phyloP scores from a whole-genome alignment of 148 eudicot genomes.

The Salicornia ramosissima region DNA sequence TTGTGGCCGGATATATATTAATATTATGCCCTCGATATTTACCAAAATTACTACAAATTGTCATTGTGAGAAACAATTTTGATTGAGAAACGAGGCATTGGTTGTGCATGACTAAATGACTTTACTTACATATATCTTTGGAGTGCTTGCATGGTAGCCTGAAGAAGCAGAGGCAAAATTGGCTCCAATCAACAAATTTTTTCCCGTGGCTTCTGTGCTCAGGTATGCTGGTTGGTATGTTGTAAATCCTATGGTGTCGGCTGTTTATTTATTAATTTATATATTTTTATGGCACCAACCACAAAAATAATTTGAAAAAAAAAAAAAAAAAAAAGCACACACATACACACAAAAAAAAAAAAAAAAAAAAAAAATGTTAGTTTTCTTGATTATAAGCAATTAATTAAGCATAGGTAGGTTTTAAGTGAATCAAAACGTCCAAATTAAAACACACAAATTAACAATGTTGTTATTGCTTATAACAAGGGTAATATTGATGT shows the following conservation, averaged over 20 bases:
- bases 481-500: too few relatives aligned
- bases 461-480: too few relatives aligned
- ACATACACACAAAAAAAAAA: background rate
- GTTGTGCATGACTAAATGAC: too few relatives aligned
- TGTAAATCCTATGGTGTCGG: constrained; percentile 68
- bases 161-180: constrained; percentile 78
- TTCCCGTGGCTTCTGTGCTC: constrained; percentile 46
- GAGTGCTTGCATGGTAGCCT: constrained; percentile 60
- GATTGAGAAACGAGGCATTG: too few relatives aligned
- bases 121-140: constrained; percentile 61
- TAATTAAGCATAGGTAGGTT: too few relatives aligned
- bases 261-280: constrained; percentile 24
- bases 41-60: too few relatives aligned
- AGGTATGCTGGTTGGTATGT: constrained; percentile 58
- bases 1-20: too few relatives aligned
- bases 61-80: too few relatives aligned
- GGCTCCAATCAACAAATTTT: constrained; percentile 50
- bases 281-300: too few relatives aligned
- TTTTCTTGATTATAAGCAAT: background rate
- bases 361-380: background rate
- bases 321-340: background rate
- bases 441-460: too few relatives aligned
- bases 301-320: background rate
- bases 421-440: too few relatives aligned
- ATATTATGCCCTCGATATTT: too few relatives aligned